Conservation (phyloP, 2,329 filamentous ascomycete genomes). For the Helminthosporium solani region DNA sequence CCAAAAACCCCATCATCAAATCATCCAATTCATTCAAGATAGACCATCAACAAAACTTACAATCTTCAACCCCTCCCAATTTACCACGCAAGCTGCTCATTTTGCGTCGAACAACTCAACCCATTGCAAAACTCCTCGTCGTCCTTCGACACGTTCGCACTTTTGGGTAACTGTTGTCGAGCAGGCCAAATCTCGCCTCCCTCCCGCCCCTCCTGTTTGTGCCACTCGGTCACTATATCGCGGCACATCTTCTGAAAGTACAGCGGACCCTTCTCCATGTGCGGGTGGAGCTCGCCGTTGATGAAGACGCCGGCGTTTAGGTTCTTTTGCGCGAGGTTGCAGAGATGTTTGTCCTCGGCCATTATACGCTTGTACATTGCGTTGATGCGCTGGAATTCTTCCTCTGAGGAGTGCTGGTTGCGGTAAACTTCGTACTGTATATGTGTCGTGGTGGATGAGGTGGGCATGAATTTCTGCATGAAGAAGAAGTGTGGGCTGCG, state of each 20-base stretch:
- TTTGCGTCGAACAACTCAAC: slow-evolving; percentile 2
- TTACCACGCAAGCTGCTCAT: slow-evolving; percentile 8
- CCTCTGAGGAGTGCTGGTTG: slow-evolving; percentile 57
- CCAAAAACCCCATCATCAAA: neutral
- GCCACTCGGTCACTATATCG: slow-evolving; percentile 41
- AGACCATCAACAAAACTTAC: neutral
- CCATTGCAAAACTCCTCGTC: slow-evolving; percentile 38
- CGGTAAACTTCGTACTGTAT: slow-evolving; percentile 64
- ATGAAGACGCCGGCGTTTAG: slow-evolving; percentile 60
- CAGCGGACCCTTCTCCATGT: slow-evolving; percentile 56
- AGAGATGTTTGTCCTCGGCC: slow-evolving; percentile 63
- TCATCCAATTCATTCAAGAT: neutral
- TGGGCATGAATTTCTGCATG: slow-evolving; percentile 62
- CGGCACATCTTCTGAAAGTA: slow-evolving; percentile 55
- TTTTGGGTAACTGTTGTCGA: slow-evolving; percentile 47
- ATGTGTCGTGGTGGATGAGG: slow-evolving; percentile 48
- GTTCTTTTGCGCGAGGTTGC: slow-evolving; percentile 58
- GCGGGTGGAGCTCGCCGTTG: slow-evolving; percentile 61
- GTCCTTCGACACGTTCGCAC: slow-evolving; percentile 46
- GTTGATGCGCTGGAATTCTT: slow-evolving; percentile 58
- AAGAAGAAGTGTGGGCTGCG: slow-evolving; percentile 56
- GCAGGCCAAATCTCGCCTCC: slow-evolving; percentile 15
- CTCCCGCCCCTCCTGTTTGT: slow-evolving; percentile 9
- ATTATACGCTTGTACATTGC: slow-evolving; percentile 64
- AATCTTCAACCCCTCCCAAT: neutral